Evolutionary conservation across 495 filamentous ascomycete genomes (phyloP), one percentile per base, ranked within the genome.

Genomic region (Hypoxylon fragiforme): DNA sequence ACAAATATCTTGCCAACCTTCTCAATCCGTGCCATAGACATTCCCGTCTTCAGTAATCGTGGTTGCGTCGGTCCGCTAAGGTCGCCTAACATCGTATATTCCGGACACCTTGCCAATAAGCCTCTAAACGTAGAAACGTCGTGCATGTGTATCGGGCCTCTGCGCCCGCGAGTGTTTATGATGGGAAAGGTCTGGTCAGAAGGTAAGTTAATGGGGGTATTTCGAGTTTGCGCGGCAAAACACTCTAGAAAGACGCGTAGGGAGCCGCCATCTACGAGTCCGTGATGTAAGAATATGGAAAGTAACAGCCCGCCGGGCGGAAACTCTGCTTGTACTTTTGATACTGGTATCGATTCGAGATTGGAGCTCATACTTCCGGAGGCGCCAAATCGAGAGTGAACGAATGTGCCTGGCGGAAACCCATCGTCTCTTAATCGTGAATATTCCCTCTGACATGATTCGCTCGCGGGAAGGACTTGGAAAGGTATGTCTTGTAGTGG

Each of bases 161-260:
- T 66, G 35, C 43, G 54, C 37, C 51, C 50, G 13, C 51, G 57
- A 16, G 43, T 28, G 30, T 31, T 39, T 28, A 38, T 35, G 38
- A 48, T 65, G 34, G 59, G 32, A 51, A 67, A 64, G 11, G 55
- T 51, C 45, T 64, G 60, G 36, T 64, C 49, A 6, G 38, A 65
- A 41, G 58, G 54, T 14, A 60, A 21, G 41, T 51, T 44, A 40
- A 62, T 37, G 9, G 50, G 24, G 11, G 44, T 47, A 35, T 56
- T 50, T 7, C 57, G 53, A 32, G 60, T 72, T 35, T 67, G 57
- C 12, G 62, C 65, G 1, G 60, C 43, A 65, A 78, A 55, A 72
- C 79, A 36, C 70, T 85, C 37, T 69, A 83, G 13, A 66, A 81
- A 40, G 75, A 83, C 59, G 67, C 74, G 48, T 62, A 76, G 45